Conservation (phyloP, 108 stramenopile genomes). For the Stephanodiscus minutulus region DNA sequence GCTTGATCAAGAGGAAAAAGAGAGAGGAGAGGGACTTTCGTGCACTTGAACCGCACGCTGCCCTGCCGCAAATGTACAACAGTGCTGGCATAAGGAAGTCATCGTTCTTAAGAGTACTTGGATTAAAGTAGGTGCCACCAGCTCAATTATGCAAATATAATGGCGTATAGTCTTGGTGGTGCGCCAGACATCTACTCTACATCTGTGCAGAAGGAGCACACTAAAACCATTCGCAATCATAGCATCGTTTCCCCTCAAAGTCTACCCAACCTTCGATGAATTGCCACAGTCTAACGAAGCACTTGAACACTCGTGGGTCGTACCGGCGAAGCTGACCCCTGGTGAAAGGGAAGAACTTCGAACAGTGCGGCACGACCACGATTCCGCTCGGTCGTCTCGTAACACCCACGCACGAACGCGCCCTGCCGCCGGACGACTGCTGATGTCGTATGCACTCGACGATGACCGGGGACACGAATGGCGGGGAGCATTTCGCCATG, state of each 20-base stretch:
- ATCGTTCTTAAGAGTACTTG: too few species aligned
- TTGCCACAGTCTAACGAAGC: conserved; percentile 64
- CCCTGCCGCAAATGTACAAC: too few species aligned
- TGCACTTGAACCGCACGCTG: too few species aligned
- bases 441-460: conserved; percentile 54
- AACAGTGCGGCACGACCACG: conserved; percentile 61
- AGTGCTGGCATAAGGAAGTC: too few species aligned
- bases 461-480: conserved; percentile 60
- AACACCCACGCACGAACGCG: conserved; percentile 10
- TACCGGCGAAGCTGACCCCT: conserved; percentile 68
- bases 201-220: background rate
- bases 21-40: too few species aligned
- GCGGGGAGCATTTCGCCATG: conserved; percentile 70
- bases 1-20: too few species aligned
- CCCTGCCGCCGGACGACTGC: background rate
- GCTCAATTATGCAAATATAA: background rate
- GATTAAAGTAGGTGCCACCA: too few species aligned
- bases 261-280: conserved; percentile 72
- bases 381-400: conserved; percentile 10
- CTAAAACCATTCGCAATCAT: conserved; percentile 35
- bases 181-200: too few species aligned
- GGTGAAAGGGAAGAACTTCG: conserved; percentile 89
- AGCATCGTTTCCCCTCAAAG: conserved; percentile 19
- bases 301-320: conserved; percentile 61
- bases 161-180: background rate